Evolutionary conservation across 176 grass and related monocot species (phyloP).

Genomic region (Lolium multiflorum): DNA sequence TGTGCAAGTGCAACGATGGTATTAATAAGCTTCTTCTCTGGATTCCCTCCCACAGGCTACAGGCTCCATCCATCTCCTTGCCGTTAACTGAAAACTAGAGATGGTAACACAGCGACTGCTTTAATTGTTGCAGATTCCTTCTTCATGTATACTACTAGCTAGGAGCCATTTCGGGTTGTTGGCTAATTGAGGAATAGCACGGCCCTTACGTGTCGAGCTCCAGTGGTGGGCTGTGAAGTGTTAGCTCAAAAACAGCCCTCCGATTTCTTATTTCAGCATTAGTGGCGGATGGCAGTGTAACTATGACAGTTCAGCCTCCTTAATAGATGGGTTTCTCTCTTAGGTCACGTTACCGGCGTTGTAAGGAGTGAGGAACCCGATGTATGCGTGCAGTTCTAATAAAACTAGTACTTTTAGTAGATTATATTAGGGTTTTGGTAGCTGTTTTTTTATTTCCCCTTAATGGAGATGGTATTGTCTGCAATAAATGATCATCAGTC

Average conservation of each 20-base stretch:
- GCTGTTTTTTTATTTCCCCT: no score
- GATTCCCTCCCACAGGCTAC: neutral
- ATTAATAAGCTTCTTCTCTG: neutral
- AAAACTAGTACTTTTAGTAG: no score
- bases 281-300: neutral
- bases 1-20: neutral
- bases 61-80: neutral
- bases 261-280: neutral
- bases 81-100: neutral
- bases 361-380: no score
- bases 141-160: neutral
- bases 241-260: neutral
- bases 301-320: no score
- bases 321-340: no score
- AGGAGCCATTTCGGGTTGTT: neutral
- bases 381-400: no score
- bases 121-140: neutral
- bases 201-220: conserved; percentile 2
- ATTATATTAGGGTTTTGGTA: no score
- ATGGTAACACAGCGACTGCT: neutral
- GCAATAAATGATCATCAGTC: no score
- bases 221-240: neutral
- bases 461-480: no score
- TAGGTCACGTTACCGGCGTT: no score
- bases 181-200: neutral